Evolutionary conservation across 1,139 yeast genomes (phyloP).

Genomic region (Taiozyma onychis): DNA sequence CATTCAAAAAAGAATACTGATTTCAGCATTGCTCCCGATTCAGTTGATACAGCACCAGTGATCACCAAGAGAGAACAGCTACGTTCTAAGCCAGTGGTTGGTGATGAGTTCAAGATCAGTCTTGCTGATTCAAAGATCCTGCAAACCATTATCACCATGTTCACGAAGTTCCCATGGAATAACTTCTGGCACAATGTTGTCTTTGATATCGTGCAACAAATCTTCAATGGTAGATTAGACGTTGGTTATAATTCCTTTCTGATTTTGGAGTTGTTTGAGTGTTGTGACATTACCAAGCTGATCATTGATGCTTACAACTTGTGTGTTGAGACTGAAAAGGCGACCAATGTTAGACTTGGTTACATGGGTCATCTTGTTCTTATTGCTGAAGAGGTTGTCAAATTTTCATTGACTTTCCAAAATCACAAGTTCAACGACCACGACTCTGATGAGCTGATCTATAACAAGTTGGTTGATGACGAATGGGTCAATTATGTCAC

Average conservation of each 20-base stretch:
- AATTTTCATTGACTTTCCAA: conserved; percentile 49
- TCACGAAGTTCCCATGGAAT: conserved; percentile 95
- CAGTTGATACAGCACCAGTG: background rate
- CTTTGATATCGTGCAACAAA: conserved; percentile 95
- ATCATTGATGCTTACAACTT: conserved; percentile 79
- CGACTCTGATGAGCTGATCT: conserved; percentile 24
- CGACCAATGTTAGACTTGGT: conserved; percentile 66
- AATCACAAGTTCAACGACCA: conserved; percentile 22
- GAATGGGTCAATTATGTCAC: conserved; percentile 85
- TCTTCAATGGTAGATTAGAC: conserved; percentile 89
- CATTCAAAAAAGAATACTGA: background rate
- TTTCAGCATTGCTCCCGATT: background rate
- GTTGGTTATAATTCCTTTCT: conserved; percentile 80
- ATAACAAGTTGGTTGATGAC: conserved; percentile 35
- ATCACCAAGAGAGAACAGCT: conserved; percentile 12
- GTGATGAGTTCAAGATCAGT: conserved; percentile 83
- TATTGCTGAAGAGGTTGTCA: conserved; percentile 95
- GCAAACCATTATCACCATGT: conserved; percentile 75
- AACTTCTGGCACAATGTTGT: conserved; percentile 95
- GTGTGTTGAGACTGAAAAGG: conserved; percentile 62
- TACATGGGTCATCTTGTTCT: conserved; percentile 97
- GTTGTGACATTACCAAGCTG: conserved; percentile 74
- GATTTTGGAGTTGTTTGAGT: conserved; percentile 77
- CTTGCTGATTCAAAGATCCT: conserved; percentile 78
- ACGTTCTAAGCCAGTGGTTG: conserved; percentile 70